Evolutionary conservation across 78 protist genomes (phyloP), one percentile per base, ranked within the genome.

Genomic region (Dictyostelium brefeldianum): DNA sequence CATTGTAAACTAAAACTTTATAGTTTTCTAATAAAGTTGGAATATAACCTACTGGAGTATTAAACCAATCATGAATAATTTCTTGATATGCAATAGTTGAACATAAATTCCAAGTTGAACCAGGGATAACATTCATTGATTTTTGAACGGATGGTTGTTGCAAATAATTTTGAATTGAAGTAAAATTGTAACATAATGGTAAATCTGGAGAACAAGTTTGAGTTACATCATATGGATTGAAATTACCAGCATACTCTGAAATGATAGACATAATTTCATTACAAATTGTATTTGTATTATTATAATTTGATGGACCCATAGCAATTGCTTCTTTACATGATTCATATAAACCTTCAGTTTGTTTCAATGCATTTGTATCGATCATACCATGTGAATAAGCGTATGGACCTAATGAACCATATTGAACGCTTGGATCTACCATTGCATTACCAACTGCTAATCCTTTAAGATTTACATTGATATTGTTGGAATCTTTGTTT

Each of bases 161-260:
- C 54, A 91, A 73, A 27, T 75, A 82, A 11, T 71, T 70, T 5
- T 36, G 14, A 62, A 50, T 89, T 22, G 83, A 14, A 0, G 97
- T 89, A 50, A 96, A 96, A 90, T 96, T 94, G 82, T 96, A 96
- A 90, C 98, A 96, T 27, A 96, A 92, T 73, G 96, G 96, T 10
- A 69, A 90, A 12, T 29, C 5, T 31, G 81, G 79, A 29, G 79
- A 69, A 25, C 90, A 83, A 9, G 90, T 83, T 25, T 48, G 25
- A 41, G 75, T 20, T 1, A 83, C 90, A 83, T 83, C 90, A 20
- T 83, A 83, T 50, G 50, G 50, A 70, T 83, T 83, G 90, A 83
- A 83, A 50, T 74, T 53, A 53, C 80, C 90, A 7, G 90, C 90
- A 51, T 46, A 17, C 7, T 48, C 73, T 71, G 18, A 46, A 46